Evolutionary conservation across 805 yeast genomes (phyloP).

Genomic region (Candida schatavii): DNA sequence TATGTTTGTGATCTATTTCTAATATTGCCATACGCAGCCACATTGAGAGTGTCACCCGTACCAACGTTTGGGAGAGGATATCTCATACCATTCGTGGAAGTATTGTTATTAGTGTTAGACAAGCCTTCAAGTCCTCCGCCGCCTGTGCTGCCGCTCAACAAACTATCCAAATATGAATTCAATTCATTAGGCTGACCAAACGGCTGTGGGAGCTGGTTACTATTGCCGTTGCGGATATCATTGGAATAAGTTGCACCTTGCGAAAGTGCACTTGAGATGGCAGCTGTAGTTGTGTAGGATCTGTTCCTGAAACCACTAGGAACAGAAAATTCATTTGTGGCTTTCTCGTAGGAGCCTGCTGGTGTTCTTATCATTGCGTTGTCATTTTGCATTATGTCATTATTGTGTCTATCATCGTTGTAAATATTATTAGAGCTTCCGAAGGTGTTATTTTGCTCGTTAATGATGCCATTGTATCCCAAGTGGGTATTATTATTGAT

Average conservation of each 20-base stretch:
- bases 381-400: not conserved
- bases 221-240: constrained; percentile 5
- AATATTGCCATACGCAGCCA: not conserved
- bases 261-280: constrained; percentile 18
- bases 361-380: constrained; percentile 8
- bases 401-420: not conserved
- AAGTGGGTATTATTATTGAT: constrained; percentile 7
- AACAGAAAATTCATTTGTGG: constrained; percentile 5
- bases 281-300: constrained; percentile 51
- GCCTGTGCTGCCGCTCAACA: constrained; percentile 18
- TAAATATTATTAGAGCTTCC: constrained; percentile 7
- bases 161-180: constrained; percentile 26
- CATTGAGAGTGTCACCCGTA: not conserved
- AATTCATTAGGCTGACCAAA: constrained; percentile 24
- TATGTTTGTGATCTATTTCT: constrained; percentile 42
- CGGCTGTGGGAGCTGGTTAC: constrained; percentile 13
- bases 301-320: constrained; percentile 32
- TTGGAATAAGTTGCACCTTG: constrained; percentile 5
- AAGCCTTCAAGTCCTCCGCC: not conserved
- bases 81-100: too few species aligned
- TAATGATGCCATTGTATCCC: not conserved
- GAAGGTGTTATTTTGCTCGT: constrained; percentile 8
- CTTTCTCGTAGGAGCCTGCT: constrained; percentile 10
- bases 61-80: not conserved
- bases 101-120: not conserved